Evolutionary conservation across 345 rosid genomes (phyloP).

Genomic region (Laguncularia racemosa): DNA sequence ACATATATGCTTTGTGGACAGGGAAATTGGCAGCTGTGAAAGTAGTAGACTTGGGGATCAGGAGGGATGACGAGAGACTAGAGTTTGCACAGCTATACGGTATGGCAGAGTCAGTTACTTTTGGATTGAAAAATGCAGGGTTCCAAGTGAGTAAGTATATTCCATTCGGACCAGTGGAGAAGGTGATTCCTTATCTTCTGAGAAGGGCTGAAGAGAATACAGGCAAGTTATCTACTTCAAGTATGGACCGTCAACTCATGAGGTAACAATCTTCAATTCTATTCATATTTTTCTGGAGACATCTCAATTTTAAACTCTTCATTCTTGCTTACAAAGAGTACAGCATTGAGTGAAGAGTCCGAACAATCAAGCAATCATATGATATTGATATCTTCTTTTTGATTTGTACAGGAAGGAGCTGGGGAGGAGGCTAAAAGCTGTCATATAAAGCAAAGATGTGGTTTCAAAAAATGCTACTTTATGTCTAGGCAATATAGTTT

Average conservation of each 20-base stretch:
- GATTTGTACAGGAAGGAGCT: slow-evolving; percentile 53
- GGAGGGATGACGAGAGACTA: slow-evolving; percentile 35
- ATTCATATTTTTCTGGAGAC: too few relatives aligned
- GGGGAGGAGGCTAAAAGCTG: slow-evolving; percentile 44
- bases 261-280: slow-evolving; percentile 19
- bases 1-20: slow-evolving; percentile 4
- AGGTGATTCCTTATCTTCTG: slow-evolving; percentile 70
- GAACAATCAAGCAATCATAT: too few relatives aligned
- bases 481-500: too few relatives aligned
- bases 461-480: too few relatives aligned
- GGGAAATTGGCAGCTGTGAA: slow-evolving; percentile 57
- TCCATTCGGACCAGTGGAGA: slow-evolving; percentile 73
- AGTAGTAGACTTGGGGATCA: slow-evolving; percentile 61
- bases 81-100: slow-evolving; percentile 92
- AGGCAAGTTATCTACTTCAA: slow-evolving; percentile 59
- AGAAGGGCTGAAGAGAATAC: slow-evolving; percentile 93
- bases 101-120: slow-evolving; percentile 77
- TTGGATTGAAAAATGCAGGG: slow-evolving; percentile 73
- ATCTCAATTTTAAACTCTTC: too few relatives aligned
- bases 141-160: slow-evolving; percentile 83
- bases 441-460: background rate
- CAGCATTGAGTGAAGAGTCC: background rate
- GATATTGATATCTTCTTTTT: background rate
- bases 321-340: too few relatives aligned
- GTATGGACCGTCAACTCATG: slow-evolving; percentile 61